Base-by-base conservation (phyloP, 1,284 basidiomycete species). In the Irpex sp. region DNA sequence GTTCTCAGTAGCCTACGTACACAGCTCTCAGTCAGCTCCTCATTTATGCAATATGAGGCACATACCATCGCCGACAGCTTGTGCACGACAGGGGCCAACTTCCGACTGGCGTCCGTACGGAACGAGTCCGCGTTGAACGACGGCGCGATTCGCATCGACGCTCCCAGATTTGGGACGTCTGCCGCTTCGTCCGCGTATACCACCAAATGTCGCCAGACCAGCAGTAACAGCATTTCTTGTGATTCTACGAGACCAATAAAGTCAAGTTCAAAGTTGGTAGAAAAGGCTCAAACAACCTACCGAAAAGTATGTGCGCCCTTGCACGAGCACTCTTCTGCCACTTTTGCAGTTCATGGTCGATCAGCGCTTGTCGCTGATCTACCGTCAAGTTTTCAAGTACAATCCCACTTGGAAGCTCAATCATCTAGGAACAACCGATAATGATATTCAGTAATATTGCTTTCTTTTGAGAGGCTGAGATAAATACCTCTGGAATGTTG, bases 141-240 rank as follows among this genome's bases (percentile, higher is more conserved):
- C 0, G 84, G 77, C 48, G 86, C 69, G 55, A 86, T 76, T 23
- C 85, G 80, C 76, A 86, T 78, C 10, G 81, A 78, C 63, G 74
- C 73, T 67, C 70, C 77, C 33, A 68, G 69, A 57, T 70, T 74
- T 67, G 74, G 74, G 65, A 71, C 67, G 61, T 73, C 36, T 9
- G 56, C 55, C 36, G 42, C 66, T 80, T 61, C 56, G 9, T 56
- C 77, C 14, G 78, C 71, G 67, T 87, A 91, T 65, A 83, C 83
- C 18, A 85, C 80, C 45, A 96, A 71, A 71, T 98, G 95, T 37
- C 94, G 82, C 88, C 93, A 96, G 10, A 94, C 79, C 28, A 97
- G 78, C 5, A 97, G 80, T 6, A 97, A 78, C 6, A 93, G 74
- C 79, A 95, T 90, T 74, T 97, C 94, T 56, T 89, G 77, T 54